Conservation (phyloP, 768 basidiomycete species). For the Mycena capillaripes region DNA sequence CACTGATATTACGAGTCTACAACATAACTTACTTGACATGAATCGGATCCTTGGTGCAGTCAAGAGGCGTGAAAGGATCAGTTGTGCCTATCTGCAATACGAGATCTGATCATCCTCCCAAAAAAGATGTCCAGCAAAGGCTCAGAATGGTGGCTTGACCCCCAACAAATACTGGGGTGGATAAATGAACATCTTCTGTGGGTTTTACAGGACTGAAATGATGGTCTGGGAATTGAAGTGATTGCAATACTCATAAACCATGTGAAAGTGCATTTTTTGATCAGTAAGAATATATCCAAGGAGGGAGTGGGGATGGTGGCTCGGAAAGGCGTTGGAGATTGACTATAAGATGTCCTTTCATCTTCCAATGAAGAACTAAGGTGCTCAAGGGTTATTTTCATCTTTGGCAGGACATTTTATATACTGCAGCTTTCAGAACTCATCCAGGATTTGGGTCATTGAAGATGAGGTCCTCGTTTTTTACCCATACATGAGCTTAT, state of each 20-base stretch:
- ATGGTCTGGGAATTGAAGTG: not conserved
- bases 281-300: not conserved
- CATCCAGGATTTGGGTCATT: not conserved
- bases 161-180: not conserved
- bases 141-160: not conserved
- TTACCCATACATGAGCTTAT: not conserved
- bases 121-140: not conserved
- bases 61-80: conserved; percentile 4
- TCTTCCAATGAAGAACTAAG: not conserved
- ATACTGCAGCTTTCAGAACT: not conserved
- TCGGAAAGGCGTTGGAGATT: not conserved
- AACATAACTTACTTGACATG: conserved; percentile 1
- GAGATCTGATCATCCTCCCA: not conserved
- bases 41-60: not conserved
- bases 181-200: conserved; percentile 1
- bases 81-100: not conserved
- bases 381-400: not conserved
- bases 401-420: not conserved
- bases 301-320: conserved; percentile 3
- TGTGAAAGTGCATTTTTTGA: conserved; percentile 1
- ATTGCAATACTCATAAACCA: not conserved
- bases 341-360: not conserved
- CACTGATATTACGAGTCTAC: not conserved
- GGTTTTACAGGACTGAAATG: not conserved
- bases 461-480: conserved; percentile 1